Percentiles rank a stretch among this genome's conserved stretches.
Evolutionary conservation across 1,284 basidiomycete species (phyloP).

Genomic region (Psilocybe mexicana): DNA sequence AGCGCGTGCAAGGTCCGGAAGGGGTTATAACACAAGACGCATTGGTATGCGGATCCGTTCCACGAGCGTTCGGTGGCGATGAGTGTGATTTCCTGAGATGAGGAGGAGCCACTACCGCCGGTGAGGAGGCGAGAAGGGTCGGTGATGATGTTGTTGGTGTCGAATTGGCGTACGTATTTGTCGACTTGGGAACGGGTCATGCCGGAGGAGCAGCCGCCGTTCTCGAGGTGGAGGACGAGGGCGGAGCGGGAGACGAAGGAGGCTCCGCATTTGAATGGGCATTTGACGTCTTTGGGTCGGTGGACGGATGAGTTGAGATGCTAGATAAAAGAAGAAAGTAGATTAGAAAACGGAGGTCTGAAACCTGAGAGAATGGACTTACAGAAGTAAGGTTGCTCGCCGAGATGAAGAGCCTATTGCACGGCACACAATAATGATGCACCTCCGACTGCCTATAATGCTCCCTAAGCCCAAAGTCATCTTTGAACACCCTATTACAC

Average conservation of each 20-base stretch:
- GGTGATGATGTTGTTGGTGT: slow-evolving; percentile 35
- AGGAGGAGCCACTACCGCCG: slow-evolving; percentile 9
- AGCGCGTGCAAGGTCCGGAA: slow-evolving; percentile 40
- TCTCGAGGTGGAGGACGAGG: slow-evolving; percentile 48
- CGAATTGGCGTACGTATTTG: slow-evolving; percentile 33
- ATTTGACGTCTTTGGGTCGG: slow-evolving; percentile 34
- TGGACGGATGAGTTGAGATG: slow-evolving; percentile 42
- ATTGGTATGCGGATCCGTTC: slow-evolving; percentile 52
- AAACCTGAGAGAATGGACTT: neutral
- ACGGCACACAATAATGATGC: slow-evolving; percentile 50
- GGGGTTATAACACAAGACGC: slow-evolving; percentile 49
- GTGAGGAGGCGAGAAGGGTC: slow-evolving; percentile 37
- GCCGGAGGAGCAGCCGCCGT: slow-evolving; percentile 42
- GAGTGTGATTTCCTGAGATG: slow-evolving; percentile 27
- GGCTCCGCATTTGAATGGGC: slow-evolving; percentile 42
- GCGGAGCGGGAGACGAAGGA: slow-evolving; percentile 45
- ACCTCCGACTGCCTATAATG: slow-evolving; percentile 43
- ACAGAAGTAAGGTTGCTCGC: slow-evolving; percentile 34
- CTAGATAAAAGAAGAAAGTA: slow-evolving; percentile 2
- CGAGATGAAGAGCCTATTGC: slow-evolving; percentile 43
- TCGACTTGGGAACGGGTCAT: slow-evolving; percentile 37
- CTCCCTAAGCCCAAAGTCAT: slow-evolving; percentile 38
- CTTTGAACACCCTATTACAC: slow-evolving; percentile 43
- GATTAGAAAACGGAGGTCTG: neutral
- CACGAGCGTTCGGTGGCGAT: slow-evolving; percentile 44